phyloP scores from a whole-genome alignment of 2,329 filamentous ascomycete genomes.

The Emydomyces testavorans region DNA sequence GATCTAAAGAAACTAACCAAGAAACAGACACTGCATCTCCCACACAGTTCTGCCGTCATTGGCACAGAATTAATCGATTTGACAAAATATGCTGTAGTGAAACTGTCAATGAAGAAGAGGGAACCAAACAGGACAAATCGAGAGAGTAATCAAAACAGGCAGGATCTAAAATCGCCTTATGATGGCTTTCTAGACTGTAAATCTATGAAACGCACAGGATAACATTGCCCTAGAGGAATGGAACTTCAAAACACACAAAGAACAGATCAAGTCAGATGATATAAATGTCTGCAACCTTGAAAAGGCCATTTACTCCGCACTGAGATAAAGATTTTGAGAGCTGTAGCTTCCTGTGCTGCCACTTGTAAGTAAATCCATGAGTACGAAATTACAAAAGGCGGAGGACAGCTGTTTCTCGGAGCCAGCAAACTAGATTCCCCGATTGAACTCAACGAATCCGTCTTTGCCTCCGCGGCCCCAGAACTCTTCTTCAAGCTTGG shows the following conservation, averaged over 20 bases:
- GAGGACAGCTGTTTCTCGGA: background rate
- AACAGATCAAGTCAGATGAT: background rate
- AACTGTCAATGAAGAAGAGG: no score
- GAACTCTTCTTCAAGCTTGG: slow-evolving; percentile 74
- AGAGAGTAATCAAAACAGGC: no score
- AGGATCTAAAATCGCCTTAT: background rate
- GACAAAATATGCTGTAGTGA: no score
- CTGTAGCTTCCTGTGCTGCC: no score
- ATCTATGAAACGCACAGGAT: no score
- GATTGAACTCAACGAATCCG: slow-evolving; percentile 89
- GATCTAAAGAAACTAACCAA: no score
- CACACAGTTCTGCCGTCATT: no score
- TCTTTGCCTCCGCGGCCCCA: slow-evolving; percentile 64
- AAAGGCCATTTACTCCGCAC: background rate
- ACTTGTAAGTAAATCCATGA: no score
- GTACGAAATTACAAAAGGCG: background rate
- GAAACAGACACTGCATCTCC: no score
- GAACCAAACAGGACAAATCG: no score
- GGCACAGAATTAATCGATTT: no score
- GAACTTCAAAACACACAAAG: background rate
- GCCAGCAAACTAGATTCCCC: slow-evolving; percentile 59
- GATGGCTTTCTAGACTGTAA: no score
- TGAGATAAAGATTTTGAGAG: background rate
- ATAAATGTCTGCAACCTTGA: background rate
- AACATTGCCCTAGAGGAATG: background rate